Evolutionary conservation across 1,284 basidiomycete genomes (phyloP).

Genomic region (Grifola frondosa): DNA sequence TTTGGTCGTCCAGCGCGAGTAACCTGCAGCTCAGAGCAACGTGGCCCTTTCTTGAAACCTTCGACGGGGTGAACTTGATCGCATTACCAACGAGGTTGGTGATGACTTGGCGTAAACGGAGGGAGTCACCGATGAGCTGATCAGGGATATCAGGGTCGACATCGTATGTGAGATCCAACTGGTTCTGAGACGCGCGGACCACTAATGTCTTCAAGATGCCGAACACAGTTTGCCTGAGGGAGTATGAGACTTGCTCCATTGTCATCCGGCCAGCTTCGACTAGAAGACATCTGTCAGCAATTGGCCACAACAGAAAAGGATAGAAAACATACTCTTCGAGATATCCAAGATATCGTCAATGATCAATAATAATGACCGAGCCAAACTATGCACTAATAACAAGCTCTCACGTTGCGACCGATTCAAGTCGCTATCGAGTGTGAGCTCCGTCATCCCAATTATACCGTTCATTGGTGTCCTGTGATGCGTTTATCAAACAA

Average conservation of each 20-base stretch:
- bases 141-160: constrained; percentile 96
- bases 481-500: background rate
- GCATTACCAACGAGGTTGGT: constrained; percentile 95
- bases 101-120: constrained; percentile 90
- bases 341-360: constrained; percentile 99
- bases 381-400: constrained; percentile 93
- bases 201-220: constrained; percentile 98
- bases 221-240: constrained; percentile 95
- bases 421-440: constrained; percentile 90
- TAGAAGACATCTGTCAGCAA: constrained; percentile 33
- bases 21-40: constrained; percentile 89
- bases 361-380: constrained; percentile 91
- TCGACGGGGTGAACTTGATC: constrained; percentile 92
- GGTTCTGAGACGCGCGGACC: constrained; percentile 96
- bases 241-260: constrained; percentile 98
- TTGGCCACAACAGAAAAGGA: constrained; percentile 4
- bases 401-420: constrained; percentile 92
- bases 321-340: constrained; percentile 81
- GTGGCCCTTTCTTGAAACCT: constrained; percentile 78
- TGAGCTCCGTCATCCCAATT: constrained; percentile 99
- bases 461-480: constrained; percentile 99
- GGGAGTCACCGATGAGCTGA: constrained; percentile 94
- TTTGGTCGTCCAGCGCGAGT: constrained; percentile 71
- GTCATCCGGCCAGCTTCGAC: constrained; percentile 99
- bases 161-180: constrained; percentile 95